Percentiles rank a stretch among this genome's conserved stretches.
Evolutionary conservation across 2,329 filamentous ascomycete genomes (phyloP).

Genomic region (Cyphellophora europaea): DNA sequence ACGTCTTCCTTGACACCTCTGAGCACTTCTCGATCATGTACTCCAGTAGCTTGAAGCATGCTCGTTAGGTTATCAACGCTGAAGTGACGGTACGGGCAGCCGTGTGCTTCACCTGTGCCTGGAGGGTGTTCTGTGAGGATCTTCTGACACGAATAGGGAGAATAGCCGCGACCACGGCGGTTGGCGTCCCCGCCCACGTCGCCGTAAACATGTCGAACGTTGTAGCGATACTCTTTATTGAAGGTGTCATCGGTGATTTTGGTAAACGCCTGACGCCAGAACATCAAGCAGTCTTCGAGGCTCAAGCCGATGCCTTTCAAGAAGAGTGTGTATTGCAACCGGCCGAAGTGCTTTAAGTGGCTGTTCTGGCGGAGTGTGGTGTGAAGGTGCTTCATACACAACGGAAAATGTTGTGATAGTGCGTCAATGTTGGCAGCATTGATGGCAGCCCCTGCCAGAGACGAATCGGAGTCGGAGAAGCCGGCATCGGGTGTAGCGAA

Average conservation of each 20-base stretch:
- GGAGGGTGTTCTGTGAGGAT: slow-evolving; percentile 84
- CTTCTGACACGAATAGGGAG: slow-evolving; percentile 89
- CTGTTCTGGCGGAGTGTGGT: slow-evolving; percentile 74
- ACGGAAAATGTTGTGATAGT: slow-evolving; percentile 72
- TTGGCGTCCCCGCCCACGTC: slow-evolving; percentile 91
- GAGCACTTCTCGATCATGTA: slow-evolving; percentile 67
- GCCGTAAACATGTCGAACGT: slow-evolving; percentile 88
- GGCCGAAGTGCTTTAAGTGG: slow-evolving; percentile 87
- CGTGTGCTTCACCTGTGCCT: slow-evolving; percentile 78
- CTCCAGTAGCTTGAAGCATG: slow-evolving; percentile 67
- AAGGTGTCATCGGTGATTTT: slow-evolving; percentile 88
- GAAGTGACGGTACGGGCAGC: slow-evolving; percentile 95
- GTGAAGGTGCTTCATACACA: slow-evolving; percentile 92
- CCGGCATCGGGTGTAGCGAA: slow-evolving; percentile 85
- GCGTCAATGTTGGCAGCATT: slow-evolving; percentile 70
- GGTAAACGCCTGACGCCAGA: slow-evolving; percentile 82
- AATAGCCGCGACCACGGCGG: slow-evolving; percentile 76
- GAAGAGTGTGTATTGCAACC: slow-evolving; percentile 92
- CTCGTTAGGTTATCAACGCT: slow-evolving; percentile 73
- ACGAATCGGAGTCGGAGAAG: slow-evolving; percentile 58
- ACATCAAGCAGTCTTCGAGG: slow-evolving; percentile 82
- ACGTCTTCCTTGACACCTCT: slow-evolving; percentile 82
- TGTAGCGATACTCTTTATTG: slow-evolving; percentile 97
- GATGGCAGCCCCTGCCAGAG: slow-evolving; percentile 62
- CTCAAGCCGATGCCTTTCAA: slow-evolving; percentile 89